A percentile compares a stretch with the other conserved stretches of the same genome.
phyloP scores from a whole-genome alignment of 2,329 filamentous ascomycete genomes.

The Claviceps capensis region DNA sequence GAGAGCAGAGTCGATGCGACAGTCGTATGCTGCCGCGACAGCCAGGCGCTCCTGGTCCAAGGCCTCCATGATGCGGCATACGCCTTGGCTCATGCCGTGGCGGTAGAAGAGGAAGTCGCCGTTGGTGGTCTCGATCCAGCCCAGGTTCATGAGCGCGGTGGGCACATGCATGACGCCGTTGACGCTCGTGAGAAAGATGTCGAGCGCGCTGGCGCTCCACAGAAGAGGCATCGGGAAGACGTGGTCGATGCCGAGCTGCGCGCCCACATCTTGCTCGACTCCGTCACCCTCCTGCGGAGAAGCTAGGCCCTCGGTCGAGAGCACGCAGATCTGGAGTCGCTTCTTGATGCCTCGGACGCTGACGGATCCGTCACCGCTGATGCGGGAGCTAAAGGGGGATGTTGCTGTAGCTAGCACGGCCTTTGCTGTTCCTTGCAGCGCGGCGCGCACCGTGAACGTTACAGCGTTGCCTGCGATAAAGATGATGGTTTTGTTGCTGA shows the following conservation, averaged over 20 bases:
- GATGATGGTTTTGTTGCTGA: neutral
- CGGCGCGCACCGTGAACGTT: neutral
- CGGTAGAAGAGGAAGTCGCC: slow-evolving; percentile 9
- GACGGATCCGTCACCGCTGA: slow-evolving; percentile 4
- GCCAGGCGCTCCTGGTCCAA: too few relatives aligned
- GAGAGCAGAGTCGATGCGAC: too few relatives aligned
- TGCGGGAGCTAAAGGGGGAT: slow-evolving; percentile 7
- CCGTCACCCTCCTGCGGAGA: too few relatives aligned
- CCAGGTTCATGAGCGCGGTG: slow-evolving; percentile 7
- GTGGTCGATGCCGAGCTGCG: neutral
- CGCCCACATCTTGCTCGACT: too few relatives aligned
- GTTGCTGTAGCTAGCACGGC: slow-evolving; percentile 4
- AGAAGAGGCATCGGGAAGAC: slow-evolving; percentile 5
- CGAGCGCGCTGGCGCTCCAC: slow-evolving; percentile 5
- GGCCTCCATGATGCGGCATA: slow-evolving; percentile 6
- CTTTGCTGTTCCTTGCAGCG: neutral
- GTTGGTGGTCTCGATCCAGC: slow-evolving; percentile 8
- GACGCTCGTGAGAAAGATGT: slow-evolving; percentile 6
- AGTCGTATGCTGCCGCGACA: too few relatives aligned
- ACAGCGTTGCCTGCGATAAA: neutral
- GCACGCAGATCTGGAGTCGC: neutral
- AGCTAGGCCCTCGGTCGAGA: neutral
- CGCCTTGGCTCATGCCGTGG: slow-evolving; percentile 7
- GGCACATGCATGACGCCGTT: slow-evolving; percentile 8
- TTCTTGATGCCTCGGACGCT: slow-evolving; percentile 7